phyloP scores from a whole-genome alignment of 108 stramenopile species.

The Nitzschia putrida region DNA sequence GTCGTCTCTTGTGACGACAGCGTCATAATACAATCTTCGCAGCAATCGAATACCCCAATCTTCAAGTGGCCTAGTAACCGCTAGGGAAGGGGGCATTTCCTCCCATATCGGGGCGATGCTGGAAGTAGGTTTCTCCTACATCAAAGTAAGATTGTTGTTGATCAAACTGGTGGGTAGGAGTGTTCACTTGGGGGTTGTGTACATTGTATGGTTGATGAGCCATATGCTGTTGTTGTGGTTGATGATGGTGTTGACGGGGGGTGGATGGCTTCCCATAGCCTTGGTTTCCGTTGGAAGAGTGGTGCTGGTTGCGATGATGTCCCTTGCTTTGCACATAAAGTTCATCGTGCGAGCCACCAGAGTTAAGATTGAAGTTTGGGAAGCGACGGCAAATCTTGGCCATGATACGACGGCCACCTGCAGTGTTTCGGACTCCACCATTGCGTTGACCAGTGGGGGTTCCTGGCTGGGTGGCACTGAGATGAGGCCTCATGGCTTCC shows the following conservation, averaged over 20 bases:
- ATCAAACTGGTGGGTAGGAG: slow-evolving; percentile 29
- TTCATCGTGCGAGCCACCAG: slow-evolving; percentile 44
- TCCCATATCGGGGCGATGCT: slow-evolving; percentile 35
- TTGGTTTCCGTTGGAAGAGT: slow-evolving; percentile 12
- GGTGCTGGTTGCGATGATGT: slow-evolving; percentile 35
- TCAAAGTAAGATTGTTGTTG: slow-evolving; percentile 44
- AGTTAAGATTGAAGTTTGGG: slow-evolving; percentile 82
- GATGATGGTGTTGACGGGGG: slow-evolving; percentile 18
- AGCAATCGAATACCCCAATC: neutral
- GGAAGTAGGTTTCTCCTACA: slow-evolving; percentile 32
- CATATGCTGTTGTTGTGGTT: slow-evolving; percentile 20
- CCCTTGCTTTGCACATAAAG: slow-evolving; percentile 48
- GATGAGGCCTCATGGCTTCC: slow-evolving; percentile 93
- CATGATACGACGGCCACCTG: slow-evolving; percentile 91
- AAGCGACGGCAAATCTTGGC: slow-evolving; percentile 93
- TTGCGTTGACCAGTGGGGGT: slow-evolving; percentile 57
- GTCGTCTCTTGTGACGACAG: neutral
- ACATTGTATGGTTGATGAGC: slow-evolving; percentile 21
- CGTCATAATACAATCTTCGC: neutral
- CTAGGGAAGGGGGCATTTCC: slow-evolving; percentile 36
- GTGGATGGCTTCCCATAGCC: slow-evolving; percentile 24
- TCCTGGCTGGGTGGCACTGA: slow-evolving; percentile 62
- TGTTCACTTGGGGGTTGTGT: slow-evolving; percentile 19
- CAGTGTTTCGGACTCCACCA: slow-evolving; percentile 90
- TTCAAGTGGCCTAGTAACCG: slow-evolving; percentile 17